Base-by-base conservation (phyloP, 164 flowering plant genomes). In the Tinospora cordifolia region DNA sequence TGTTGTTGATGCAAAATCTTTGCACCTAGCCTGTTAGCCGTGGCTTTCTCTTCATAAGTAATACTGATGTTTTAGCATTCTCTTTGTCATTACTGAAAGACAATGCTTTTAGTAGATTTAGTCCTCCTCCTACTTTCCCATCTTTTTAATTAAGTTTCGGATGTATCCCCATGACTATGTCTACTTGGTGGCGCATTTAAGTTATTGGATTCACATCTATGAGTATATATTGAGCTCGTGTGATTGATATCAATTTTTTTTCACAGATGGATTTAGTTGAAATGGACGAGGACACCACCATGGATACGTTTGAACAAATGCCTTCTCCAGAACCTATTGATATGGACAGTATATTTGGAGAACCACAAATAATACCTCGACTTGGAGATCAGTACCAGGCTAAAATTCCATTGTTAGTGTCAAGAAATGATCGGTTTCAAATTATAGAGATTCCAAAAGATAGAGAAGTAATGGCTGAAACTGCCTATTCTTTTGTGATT, bases 401-500 rank as follows among this genome's bases (percentile, higher is more conserved):
- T 2, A 39, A 69, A 57, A 21, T 69, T 57, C 71, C 63, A 57
- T 39, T 30, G 14, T 12, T 69, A 25, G 11, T 57, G 26, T n/a
- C 49, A 21, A 49, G 58, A 10, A n/a, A 13, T 6, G 59, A 39
- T 36, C 44, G 49, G 22, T 22, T 57, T 22, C 71, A 69, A 17
- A 40, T 57, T 69, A 59, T 22, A 6, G 24, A 57, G 27, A 19
- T 57, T 3, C 63, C 44, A 19, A 57, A 27, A 19, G 63, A 69
- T 34, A 22, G 30, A 54, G 63, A 69, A 69, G 49, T 19, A 44
- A 26, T 44, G 21, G 26, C 6, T 71, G 80, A 65, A 67, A 10
- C 40, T 65, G 62, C 74, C 19, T 38, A 60, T 69, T 74, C 71
- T 30, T 75, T 79, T 63, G 39, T 73, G 6, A 40, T 79, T 68